Evolutionary conservation across 2,329 filamentous ascomycete genomes (phyloP).

Genomic region (Fusarium pseudocircinatum): DNA sequence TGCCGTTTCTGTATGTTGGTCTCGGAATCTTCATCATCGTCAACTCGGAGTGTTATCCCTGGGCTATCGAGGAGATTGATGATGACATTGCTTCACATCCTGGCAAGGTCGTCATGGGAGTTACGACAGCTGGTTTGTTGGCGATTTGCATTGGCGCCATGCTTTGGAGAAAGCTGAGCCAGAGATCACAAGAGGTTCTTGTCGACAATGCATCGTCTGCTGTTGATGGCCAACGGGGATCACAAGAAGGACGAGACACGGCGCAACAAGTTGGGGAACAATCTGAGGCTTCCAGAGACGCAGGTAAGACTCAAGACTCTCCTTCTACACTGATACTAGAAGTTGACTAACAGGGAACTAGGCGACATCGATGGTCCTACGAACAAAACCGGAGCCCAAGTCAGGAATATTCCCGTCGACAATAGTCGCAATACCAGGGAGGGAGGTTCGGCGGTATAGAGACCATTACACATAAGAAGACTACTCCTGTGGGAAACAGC

Average conservation of each 20-base stretch:
- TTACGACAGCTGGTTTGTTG: neutral
- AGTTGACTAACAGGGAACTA: neutral
- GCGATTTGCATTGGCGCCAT: neutral
- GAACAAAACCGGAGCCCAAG: neutral
- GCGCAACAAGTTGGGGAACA: neutral
- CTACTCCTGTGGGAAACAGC: rapidly evolving
- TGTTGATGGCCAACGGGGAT: rapidly evolving
- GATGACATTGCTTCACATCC: neutral
- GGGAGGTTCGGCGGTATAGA: neutral
- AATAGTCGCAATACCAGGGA: no score
- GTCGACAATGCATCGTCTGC: neutral
- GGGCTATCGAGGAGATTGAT: constrained; percentile 1
- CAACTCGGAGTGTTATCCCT: neutral
- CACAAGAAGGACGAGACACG: neutral
- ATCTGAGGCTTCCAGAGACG: neutral
- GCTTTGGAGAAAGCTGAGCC: neutral
- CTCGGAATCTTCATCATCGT: neutral
- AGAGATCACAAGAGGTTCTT: neutral
- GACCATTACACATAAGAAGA: rapidly evolving
- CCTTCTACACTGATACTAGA: rapidly evolving
- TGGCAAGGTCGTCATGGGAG: neutral
- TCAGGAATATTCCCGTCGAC: neutral
- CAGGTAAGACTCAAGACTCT: neutral
- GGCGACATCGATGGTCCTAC: rapidly evolving
- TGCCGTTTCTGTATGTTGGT: neutral